Percentiles rank a stretch among this genome's conserved stretches.
Evolutionary conservation across 306 rosid genomes (phyloP).

Genomic region (Casuarina equisetifolia): DNA sequence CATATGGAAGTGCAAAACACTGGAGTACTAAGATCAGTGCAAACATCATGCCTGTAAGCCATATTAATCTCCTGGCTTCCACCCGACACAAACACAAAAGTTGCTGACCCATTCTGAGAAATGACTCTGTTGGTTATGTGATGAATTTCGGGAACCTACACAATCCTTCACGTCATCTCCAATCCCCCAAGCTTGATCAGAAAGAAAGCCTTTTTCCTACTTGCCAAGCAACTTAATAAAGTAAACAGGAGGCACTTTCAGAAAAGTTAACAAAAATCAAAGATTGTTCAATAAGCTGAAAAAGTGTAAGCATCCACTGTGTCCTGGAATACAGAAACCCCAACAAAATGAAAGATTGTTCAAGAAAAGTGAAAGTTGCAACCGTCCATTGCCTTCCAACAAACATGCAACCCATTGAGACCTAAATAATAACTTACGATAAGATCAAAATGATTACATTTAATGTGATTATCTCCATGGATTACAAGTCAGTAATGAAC

Average conservation of each 20-base stretch:
- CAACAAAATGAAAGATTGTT: not conserved
- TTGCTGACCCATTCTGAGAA: conserved; percentile 58
- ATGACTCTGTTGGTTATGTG: not conserved
- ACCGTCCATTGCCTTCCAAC: not conserved
- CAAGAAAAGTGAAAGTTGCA: not conserved
- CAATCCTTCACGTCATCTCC: conserved; percentile 38
- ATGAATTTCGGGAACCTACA: conserved; percentile 37
- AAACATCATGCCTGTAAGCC: conserved; percentile 53
- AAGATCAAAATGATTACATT: not conserved
- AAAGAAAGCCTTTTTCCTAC: conserved; percentile 7
- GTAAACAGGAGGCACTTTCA: conserved; percentile 14
- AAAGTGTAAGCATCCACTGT: no score
- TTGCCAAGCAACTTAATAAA: not conserved
- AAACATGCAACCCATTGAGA: not conserved
- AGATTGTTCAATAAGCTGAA: no score
- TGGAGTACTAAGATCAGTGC: conserved; percentile 49
- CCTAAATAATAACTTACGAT: not conserved
- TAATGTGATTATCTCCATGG: not conserved
- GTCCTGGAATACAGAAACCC: no score
- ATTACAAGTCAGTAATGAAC: not conserved
- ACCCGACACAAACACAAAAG: conserved; percentile 36
- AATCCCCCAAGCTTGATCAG: conserved; percentile 28
- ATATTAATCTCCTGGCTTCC: conserved; percentile 52
- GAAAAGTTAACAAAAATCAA: not conserved
- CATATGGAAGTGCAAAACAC: conserved; percentile 53